A percentile compares a stretch with the other conserved stretches of the same genome.
phyloP scores from a whole-genome alignment of 2,329 filamentous ascomycete species.

The Fusarium sp. region DNA sequence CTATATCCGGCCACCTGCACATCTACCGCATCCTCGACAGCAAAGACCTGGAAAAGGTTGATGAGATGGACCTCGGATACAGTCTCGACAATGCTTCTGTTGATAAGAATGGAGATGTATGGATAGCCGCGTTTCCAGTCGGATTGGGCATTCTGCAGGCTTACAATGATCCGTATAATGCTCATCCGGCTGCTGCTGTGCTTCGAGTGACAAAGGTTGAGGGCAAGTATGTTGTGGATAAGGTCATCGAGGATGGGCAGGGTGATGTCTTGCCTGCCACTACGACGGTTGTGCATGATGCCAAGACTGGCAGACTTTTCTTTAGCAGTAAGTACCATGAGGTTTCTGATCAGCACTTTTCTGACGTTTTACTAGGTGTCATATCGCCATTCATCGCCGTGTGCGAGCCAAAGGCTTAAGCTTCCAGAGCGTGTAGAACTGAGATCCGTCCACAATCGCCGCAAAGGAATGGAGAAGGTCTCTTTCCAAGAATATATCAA shows the following conservation, averaged over 20 bases:
- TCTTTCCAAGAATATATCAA: too few relatives aligned
- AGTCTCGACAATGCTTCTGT: conserved; percentile 37
- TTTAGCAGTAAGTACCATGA: conserved; percentile 34
- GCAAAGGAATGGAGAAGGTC: too few relatives aligned
- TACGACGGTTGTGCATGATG: conserved; percentile 41
- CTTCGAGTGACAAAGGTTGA: conserved; percentile 17
- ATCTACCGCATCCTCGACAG: conserved; percentile 17
- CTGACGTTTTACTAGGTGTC: conserved; percentile 26
- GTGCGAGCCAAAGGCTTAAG: conserved; percentile 31
- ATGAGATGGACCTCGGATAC: conserved; percentile 13
- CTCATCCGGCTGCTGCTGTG: conserved; percentile 11
- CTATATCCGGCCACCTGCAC: conserved; percentile 32
- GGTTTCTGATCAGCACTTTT: too few relatives aligned
- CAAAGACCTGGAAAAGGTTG: conserved; percentile 21
- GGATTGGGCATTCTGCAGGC: conserved; percentile 24
- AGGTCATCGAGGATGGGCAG: conserved; percentile 34
- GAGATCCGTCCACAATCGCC: too few relatives aligned
- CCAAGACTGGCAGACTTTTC: conserved; percentile 36
- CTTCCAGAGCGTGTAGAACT: too few relatives aligned
- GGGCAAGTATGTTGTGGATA: conserved; percentile 27
- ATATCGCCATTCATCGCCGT: conserved; percentile 39
- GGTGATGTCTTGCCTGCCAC: conserved; percentile 32
- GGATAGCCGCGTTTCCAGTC: conserved; percentile 27
- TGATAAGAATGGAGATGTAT: conserved; percentile 37
- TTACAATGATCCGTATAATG: conserved; percentile 24